Base-by-base conservation (phyloP, 176 grass and related monocot genomes). In the Saccharum officinarum region DNA sequence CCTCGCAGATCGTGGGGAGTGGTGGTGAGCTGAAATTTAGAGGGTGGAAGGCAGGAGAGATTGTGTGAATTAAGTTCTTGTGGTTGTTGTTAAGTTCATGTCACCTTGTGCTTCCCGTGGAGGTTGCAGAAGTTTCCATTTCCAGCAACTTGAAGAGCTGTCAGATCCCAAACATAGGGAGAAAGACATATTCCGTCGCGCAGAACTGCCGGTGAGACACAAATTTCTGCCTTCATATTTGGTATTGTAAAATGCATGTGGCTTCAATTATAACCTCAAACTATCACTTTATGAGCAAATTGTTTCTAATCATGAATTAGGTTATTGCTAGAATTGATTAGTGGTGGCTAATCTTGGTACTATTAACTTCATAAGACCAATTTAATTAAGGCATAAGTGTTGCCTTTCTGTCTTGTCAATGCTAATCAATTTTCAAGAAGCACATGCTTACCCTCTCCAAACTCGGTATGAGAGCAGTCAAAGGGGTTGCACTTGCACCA, bases 1-100 rank as follows among this genome's bases (percentile, higher is more conserved):
- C 46, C 67, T 39, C 67, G 69, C 80, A 89, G 86, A 82, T 89
- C 91, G 94, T 96, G 91, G 76, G 73, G 80, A 85, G 91, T 93
- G 34, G 77, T 96, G 91, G 60, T 77, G 71, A 46, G 77, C 33
- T 85, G 77, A 82, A 82, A 26, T 46, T 57, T n/a, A n/a, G 66
- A 79, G 68, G 79, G 17, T 75, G 47, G 84, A 80, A 69, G 44
- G 75, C 39, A 41, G 75, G 28, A 20, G 67, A 7, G 47, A 83
- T 69, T 66, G 75, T 71, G 20, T 64, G 62, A 83, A 75, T 69
- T 49, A 86, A 61, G 71, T 83, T 80, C 25, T 20, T 76, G 84
- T 76, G 63, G 68, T 54, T 52, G 70, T 47, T 70, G 57, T 92
- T 89, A 71, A 65, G 18, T 71, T 76, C 82, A 77, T 54, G 74